A percentile compares a stretch with the other conserved stretches of the same genome.
phyloP scores from a whole-genome alignment of 1,139 yeast genomes.

The Saccharomyces uvarum region DNA sequence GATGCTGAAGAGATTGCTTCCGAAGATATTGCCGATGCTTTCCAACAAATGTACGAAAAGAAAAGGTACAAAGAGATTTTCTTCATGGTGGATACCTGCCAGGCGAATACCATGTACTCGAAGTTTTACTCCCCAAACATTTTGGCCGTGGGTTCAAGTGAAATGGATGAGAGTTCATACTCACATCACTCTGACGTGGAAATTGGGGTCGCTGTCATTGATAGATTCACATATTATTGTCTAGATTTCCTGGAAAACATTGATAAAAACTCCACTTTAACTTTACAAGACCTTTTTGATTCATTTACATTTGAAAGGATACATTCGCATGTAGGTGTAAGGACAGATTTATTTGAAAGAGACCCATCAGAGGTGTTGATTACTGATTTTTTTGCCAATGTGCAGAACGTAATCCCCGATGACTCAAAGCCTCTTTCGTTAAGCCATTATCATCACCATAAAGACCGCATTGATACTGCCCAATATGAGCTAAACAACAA shows the following conservation, averaged over 20 bases:
- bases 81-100: conserved; percentile 97
- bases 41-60: conserved; percentile 94
- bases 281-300: conserved; percentile 76
- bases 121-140: conserved; percentile 88
- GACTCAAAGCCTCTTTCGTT: conserved; percentile 5
- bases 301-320: conserved; percentile 78
- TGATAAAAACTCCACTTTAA: conserved; percentile 62
- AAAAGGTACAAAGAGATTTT: conserved; percentile 89
- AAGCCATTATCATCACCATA: conserved; percentile 4
- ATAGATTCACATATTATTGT: conserved; percentile 87
- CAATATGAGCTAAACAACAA: conserved; percentile 4
- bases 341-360: conserved; percentile 69
- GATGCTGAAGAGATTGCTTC: conserved; percentile 97
- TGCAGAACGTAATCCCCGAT: conserved; percentile 73
- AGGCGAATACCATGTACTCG: conserved; percentile 96
- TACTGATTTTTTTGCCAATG: conserved; percentile 93
- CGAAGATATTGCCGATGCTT: conserved; percentile 93
- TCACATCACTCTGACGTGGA: conserved; percentile 94
- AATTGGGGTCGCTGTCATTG: conserved; percentile 96
- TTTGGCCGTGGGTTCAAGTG: conserved; percentile 90
- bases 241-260: conserved; percentile 80
- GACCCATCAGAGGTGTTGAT: conserved; percentile 62
- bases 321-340: conserved; percentile 86
- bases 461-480: conserved; percentile 5
- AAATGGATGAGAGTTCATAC: conserved; percentile 80